These are phyloP conservation scores for Aureobasidium leucospermi DNA, from an alignment of 2,329 filamentous ascomycete genomes.

Conservation along the genomic window DNA sequence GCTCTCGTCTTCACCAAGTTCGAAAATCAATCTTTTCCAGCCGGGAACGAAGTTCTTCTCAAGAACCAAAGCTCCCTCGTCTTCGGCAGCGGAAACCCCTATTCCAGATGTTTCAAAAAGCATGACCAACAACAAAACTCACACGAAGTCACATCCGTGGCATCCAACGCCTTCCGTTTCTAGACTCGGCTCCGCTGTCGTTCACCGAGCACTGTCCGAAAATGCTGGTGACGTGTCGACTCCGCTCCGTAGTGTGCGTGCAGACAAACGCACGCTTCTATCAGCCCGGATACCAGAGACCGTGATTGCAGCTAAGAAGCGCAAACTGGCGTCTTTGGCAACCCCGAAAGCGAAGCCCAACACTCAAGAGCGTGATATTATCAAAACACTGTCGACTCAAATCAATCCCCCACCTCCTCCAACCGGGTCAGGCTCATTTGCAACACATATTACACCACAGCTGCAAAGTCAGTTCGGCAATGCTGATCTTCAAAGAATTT, in stretches of 20 bases:
- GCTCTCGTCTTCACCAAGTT: slow-evolving; percentile 1
- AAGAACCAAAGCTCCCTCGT: neutral
- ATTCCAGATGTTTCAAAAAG: neutral
- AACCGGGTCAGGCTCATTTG: slow-evolving; percentile 19
- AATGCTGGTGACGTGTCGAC: neutral
- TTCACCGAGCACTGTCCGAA: neutral
- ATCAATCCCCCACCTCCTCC: slow-evolving; percentile 22
- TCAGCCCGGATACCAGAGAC: neutral
- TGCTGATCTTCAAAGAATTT: slow-evolving; percentile 11
- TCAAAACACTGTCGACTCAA: neutral
- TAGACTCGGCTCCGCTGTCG: neutral
- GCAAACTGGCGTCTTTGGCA: neutral
- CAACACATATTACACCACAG: slow-evolving; percentile 25
- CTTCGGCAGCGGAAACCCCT: neutral
- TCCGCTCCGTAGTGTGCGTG: neutral
- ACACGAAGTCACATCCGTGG: neutral
- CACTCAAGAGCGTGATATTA: neutral
- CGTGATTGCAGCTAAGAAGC: neutral
- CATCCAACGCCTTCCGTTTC: neutral
- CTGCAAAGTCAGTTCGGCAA: slow-evolving; percentile 23
- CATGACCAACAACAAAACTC: neutral
- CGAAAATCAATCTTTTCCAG: slow-evolving; percentile 1
- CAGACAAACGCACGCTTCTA: neutral
- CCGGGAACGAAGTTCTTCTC: neutral
- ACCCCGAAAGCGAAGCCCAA: neutral